Base-by-base conservation (phyloP, 768 basidiomycete genomes). In the Chiua virens region DNA sequence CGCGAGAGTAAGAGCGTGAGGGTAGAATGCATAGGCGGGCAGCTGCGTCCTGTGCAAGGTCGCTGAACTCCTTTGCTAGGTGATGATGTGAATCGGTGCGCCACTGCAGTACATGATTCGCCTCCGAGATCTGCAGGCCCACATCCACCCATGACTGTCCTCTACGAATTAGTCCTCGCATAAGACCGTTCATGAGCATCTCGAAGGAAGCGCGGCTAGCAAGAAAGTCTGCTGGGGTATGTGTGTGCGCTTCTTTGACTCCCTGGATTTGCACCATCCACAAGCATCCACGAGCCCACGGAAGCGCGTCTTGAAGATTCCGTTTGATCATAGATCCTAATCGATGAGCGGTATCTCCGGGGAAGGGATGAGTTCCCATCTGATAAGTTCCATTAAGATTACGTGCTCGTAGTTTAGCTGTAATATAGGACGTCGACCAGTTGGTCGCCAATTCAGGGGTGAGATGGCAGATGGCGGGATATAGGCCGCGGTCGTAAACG, bases 261-360 rank as follows among this genome's bases (percentile, higher is more conserved):
- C 50, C 45, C 15, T 52, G 50, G 15, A 52, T 47, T 22, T 47
- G 50, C 3, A 52, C 45, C 50, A 52, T 52, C 45, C 45, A 52
- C 17, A 37, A 36, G 18, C 50, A 52, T n/a, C 40, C 40, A n/a
- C 21, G 1, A 1, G 39, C 34, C 50, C 50, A 52, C 15, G 40
- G 39, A 15, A 42, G 25, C 5, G 34, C 40, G 5, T 15, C 34
- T 15, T 15, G 39, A 30, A 52, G 50, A 9, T 18, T 30, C 2
- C 17, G 34, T 40, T 52, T 52, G 45, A 52, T 22, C 1, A 11
- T 42, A 2, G 18, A 42, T 42, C 45, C 40, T 1, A 52, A 8
- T 8, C 40, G 35, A 30, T 20, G 40, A 18, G 45, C 50, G 15
- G 39, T 10, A 10, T 52, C 34, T 2, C 39, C 45, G 2, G 40